phyloP scores from a whole-genome alignment of 225 moss, liverwort and hornwort genomes.

The Pseudisothecium myosuroides region DNA sequence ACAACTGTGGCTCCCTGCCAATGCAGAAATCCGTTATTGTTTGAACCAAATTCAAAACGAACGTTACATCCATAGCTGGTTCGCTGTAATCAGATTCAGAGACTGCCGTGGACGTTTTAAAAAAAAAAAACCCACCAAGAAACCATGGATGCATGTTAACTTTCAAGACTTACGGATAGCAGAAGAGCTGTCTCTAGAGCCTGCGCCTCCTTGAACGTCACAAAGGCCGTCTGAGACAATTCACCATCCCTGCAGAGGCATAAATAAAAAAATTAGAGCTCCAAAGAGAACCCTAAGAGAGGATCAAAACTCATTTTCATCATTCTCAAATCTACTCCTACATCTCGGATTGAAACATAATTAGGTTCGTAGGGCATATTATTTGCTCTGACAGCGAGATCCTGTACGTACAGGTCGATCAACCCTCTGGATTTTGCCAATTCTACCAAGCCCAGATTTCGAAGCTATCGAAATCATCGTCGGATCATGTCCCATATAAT shows the following conservation, averaged over 20 bases:
- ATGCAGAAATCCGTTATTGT: not conserved
- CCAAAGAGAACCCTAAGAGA: not conserved
- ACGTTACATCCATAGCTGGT: not conserved
- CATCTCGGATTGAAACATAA: not conserved
- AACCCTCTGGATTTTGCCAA: not conserved
- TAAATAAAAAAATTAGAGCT: not conserved
- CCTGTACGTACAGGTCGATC: not conserved
- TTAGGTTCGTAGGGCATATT: not conserved
- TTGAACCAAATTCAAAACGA: not conserved
- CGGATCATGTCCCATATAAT: not conserved
- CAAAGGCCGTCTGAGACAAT: conserved; percentile 77
- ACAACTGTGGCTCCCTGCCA: conserved; percentile 93
- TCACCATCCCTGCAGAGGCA: conserved; percentile 58
- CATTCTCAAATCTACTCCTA: not conserved
- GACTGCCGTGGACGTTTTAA: not conserved
- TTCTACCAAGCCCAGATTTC: not conserved
- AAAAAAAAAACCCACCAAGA: not conserved
- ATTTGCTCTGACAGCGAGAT: not conserved
- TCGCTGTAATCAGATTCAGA: not conserved
- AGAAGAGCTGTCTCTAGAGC: conserved; percentile 90
- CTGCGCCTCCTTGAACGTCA: conserved; percentile 81
- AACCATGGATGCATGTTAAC: not conserved
- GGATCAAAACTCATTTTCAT: not conserved
- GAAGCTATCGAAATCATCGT: not conserved
- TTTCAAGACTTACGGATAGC: conserved; percentile 56